These are phyloP conservation scores for Lasiosphaeriaceae sp. DNA, from an alignment of 495 filamentous ascomycete genomes.

Conservation along the genomic window DNA sequence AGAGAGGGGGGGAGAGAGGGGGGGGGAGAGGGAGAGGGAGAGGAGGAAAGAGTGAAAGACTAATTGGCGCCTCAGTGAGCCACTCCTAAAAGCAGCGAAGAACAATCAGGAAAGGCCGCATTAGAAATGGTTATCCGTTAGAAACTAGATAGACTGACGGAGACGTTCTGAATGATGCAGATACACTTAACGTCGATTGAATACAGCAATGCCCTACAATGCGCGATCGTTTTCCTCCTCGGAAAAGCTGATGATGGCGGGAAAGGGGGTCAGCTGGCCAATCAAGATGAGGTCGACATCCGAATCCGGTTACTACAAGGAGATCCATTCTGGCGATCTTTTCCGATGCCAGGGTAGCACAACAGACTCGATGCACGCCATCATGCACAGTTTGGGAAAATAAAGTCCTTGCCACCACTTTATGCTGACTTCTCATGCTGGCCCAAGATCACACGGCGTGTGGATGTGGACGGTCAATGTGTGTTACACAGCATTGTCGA, in stretches of 20 bases:
- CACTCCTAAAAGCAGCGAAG: neutral
- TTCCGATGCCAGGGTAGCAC: neutral
- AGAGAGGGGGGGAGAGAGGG: too few relatives aligned
- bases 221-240: too few relatives aligned
- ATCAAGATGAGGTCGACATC: neutral
- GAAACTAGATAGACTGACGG: conserved; percentile 28
- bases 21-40: too few relatives aligned
- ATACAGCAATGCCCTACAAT: neutral
- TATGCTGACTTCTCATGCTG: neutral
- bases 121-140: conserved; percentile 22
- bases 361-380: conserved; percentile 2
- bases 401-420: neutral
- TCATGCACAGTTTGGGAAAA: neutral
- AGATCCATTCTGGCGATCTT: too few relatives aligned
- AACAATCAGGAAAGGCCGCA: conserved; percentile 3
- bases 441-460: neutral
- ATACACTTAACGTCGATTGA: conserved; percentile 1
- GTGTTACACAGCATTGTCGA: neutral
- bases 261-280: neutral
- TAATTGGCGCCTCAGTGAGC: neutral
- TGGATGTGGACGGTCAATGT: too few relatives aligned
- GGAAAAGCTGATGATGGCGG: neutral
- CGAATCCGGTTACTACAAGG: neutral
- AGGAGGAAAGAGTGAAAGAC: too few relatives aligned
- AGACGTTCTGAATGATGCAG: conserved; percentile 5